Base-by-base conservation (phyloP, 441 rosid species). In the Oxalis stricta region DNA sequence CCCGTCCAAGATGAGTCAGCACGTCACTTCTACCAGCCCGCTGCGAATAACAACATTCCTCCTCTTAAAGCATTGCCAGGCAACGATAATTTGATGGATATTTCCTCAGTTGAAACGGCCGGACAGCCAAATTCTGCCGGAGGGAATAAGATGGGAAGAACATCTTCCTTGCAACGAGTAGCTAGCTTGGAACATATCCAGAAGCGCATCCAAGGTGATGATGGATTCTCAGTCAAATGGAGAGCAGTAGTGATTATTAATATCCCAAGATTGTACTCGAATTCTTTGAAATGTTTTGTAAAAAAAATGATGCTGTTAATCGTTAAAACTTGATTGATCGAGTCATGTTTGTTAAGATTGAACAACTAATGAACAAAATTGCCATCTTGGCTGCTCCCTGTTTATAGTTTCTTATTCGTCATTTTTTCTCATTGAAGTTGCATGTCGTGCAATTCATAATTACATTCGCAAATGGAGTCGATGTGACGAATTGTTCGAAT, bases 151-250 rank as follows among this genome's bases (percentile, higher is more conserved):
- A 64, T 71, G 50, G 86, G 66, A 40, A 60, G 73, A 56, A 60
- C 89, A 29, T 63, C 72, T 56, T 85, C 94, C 4, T 24, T 89
- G 80, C 84, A 57, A 42, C 66, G 93, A 70, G 87, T 89, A 49
- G 82, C 83, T 35, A 89, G 94, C 71, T 78, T 89, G 72, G 96
- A 85, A 69, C 87, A 75, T 58, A 57, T 85, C 65, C 94, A 89
- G 59, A 85, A 89, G 64, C 76, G 79, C 47, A 80, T 85, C 37
- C 65, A 83, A 10, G 70, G 76, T 3, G 56, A 45, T 2, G 51
- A 44, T 16, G 46, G 30, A n/a, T 52, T n/a, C 56, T 0, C 48
- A 49, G 52, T 41, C 70, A 13, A 69, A 65, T 10, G 65, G 53
- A 12, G 64, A 68, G 40, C 55, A 60, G 48, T 52, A 58, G 63